Percentiles rank a stretch among this genome's conserved stretches.
These are phyloP conservation scores for Apiotrichum brassicae DNA, from an alignment of 1,284 basidiomycete species.

Conservation along the genomic window DNA sequence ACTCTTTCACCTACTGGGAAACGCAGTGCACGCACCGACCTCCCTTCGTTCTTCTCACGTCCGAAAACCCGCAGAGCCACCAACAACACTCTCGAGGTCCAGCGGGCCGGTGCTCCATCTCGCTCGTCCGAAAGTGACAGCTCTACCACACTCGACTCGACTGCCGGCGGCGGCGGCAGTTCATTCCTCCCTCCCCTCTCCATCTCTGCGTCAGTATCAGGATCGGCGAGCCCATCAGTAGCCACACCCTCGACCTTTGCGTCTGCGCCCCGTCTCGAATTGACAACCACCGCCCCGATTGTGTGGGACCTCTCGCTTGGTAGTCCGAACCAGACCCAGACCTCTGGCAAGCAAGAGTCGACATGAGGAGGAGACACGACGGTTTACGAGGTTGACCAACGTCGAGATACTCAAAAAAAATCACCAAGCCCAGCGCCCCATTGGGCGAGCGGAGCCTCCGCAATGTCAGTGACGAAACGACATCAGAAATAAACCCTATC, in stretches of 20 bases:
- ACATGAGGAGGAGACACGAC: no score
- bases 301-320: constrained; percentile 19
- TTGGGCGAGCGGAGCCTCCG: no score
- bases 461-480: no score
- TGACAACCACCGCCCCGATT: constrained; percentile 21
- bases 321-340: neutral
- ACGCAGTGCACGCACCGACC: constrained; percentile 7
- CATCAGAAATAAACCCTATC: no score
- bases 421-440: no score
- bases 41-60: constrained; percentile 7
- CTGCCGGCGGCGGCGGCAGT: neutral
- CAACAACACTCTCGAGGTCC: neutral
- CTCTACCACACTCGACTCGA: neutral
- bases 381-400: no score
- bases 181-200: neutral
- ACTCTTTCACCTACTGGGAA: constrained; percentile 7
- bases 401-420: no score
- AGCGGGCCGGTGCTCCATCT: neutral
- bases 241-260: neutral
- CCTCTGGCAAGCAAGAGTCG: no score
- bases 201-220: neutral
- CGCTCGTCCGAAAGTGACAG: constrained; percentile 4
- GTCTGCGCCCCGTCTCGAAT: constrained; percentile 20
- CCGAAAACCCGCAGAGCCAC: constrained; percentile 8
- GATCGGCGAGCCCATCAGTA: neutral